Evolutionary conservation across 441 rosid species (phyloP), one percentile per base, ranked within the genome.

Genomic region (Syzygium syzygioides): DNA sequence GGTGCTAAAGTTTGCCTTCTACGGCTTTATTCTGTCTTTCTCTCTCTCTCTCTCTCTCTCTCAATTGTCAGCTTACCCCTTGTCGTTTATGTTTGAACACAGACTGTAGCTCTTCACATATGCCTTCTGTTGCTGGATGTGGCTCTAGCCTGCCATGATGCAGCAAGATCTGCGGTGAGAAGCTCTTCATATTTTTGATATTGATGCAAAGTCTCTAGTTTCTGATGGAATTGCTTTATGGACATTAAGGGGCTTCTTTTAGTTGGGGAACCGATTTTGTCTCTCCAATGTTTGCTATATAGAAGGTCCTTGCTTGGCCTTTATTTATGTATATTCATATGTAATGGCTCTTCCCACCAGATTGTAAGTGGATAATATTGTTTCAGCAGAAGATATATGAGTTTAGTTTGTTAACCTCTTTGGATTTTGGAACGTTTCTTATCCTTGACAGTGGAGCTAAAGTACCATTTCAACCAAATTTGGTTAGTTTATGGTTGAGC

Each of bases 111-210:
- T 53, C 98, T 95, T 93, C 98, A 93, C 91, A 93, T 97, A 87
- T 96, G 99, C 90, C 95, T 97, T 83, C 90, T 98, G 94, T 87
- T 97, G 90, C 94, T 98, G 92, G 99, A 97, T 91, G 94, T 93
- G 93, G 94, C 94, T 30, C 94, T 97, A 91, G 99, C 99, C 88
- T 94, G 98, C 91, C 94, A 89, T 87, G 96, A 97, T 89, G 96
- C 96, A 79, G 94, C 95, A 86, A 95, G 92, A 91, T 93, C 96
- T 91, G 95, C 93, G 90, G 99, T 98, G 94, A 95, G 99, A 41
- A 76, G 83, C 83, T 76, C 48, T 48, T 76, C 28, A 76, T 41
- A 14, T 76, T 76, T n/a, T 76, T 41, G 53, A 76, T 76, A 76
- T 76, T 76, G 83, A 76, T 76, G 52, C 83, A 20, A 23, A 41